phyloP scores from a whole-genome alignment of 495 filamentous ascomycete species.

The Talaromyces adpressus region DNA sequence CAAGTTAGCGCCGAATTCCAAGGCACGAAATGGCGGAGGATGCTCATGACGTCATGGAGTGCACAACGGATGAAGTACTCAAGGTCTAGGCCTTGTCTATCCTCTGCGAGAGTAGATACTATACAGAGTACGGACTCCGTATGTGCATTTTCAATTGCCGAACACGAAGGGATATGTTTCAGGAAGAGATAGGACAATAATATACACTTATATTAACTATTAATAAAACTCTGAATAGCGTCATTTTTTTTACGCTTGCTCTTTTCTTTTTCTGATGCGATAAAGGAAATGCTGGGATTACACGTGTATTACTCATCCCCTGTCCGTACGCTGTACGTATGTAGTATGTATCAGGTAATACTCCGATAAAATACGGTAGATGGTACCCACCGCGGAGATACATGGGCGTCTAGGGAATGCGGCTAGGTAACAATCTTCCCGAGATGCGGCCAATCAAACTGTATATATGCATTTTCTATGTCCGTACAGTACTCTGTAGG shows the following conservation, averaged over 20 bases:
- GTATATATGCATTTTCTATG: no score
- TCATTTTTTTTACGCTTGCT: not conserved
- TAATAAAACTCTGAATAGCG: not conserved
- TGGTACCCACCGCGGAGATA: not conserved
- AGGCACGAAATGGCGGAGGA: not conserved
- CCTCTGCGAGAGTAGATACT: not conserved
- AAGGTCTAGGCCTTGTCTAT: not conserved
- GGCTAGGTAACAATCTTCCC: conserved; percentile 3
- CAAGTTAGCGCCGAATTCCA: not conserved
- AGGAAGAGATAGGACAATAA: not conserved
- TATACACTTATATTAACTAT: not conserved
- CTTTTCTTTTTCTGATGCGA: not conserved
- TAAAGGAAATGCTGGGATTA: not conserved
- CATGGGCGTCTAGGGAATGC: not conserved
- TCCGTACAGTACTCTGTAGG: no score
- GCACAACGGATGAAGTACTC: not conserved
- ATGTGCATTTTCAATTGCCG: not conserved
- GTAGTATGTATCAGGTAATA: not conserved
- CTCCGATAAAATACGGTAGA: not conserved
- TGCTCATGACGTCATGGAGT: not conserved
- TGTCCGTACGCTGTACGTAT: not conserved
- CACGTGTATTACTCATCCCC: not conserved
- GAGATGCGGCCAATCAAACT: not conserved
- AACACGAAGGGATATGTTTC: not conserved
- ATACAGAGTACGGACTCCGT: not conserved